phyloP scores from a whole-genome alignment of 1,284 basidiomycete species.

The Pholiota adiposa region DNA sequence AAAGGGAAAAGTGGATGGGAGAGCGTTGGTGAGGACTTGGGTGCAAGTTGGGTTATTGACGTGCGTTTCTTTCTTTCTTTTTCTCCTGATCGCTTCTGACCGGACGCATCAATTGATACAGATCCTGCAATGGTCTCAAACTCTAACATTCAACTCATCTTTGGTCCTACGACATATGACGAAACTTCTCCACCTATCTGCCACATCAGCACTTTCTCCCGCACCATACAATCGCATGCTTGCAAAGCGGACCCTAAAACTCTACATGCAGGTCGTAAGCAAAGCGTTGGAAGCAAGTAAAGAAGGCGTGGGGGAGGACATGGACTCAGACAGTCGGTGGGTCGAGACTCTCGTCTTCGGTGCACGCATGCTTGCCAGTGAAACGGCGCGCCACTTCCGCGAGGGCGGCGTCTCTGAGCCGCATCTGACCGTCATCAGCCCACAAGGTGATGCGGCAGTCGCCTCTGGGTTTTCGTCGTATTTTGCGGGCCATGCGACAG shows the following conservation, averaged over 20 bases:
- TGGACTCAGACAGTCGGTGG: slow-evolving; percentile 67
- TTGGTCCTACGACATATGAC: slow-evolving; percentile 84
- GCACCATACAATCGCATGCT: slow-evolving; percentile 2
- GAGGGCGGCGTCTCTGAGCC: background rate
- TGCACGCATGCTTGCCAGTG: slow-evolving; percentile 54
- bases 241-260: slow-evolving; percentile 74
- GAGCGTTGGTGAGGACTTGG: slow-evolving; percentile 35
- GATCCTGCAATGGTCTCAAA: slow-evolving; percentile 91
- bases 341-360: slow-evolving; percentile 75
- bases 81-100: slow-evolving; percentile 17
- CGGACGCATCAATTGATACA: slow-evolving; percentile 33
- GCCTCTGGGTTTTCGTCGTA: background rate
- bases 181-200: slow-evolving; percentile 67
- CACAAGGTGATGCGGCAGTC: background rate
- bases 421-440: background rate
- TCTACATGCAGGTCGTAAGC: slow-evolving; percentile 86
- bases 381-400: slow-evolving; percentile 49
- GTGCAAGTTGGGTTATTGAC: slow-evolving; percentile 74
- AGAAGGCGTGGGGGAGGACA: slow-evolving; percentile 33
- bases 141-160: slow-evolving; percentile 90
- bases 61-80: slow-evolving; percentile 43
- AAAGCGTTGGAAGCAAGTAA: slow-evolving; percentile 71
- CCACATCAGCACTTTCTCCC: slow-evolving; percentile 55
- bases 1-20: background rate
- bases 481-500: background rate